These are phyloP conservation scores for Nakazawaea laoshanensis DNA, from an alignment of 805 yeast genomes.

Conservation along the genomic window DNA sequence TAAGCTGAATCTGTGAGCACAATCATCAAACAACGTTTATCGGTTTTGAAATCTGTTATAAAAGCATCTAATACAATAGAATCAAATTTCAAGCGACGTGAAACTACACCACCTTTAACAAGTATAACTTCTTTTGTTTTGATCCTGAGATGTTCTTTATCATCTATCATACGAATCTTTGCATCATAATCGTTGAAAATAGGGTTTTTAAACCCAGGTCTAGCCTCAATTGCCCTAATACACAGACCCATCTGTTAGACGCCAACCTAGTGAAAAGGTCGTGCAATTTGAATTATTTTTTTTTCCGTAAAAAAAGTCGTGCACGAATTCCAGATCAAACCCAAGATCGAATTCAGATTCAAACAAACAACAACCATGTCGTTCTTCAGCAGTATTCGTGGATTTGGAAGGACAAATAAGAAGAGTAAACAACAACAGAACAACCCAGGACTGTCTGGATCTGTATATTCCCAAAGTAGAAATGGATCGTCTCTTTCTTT, in stretches of 20 bases:
- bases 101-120: slow-evolving; percentile 39
- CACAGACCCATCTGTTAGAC: no score
- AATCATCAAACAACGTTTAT: slow-evolving; percentile 43
- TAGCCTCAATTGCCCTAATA: no score
- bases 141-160: slow-evolving; percentile 27
- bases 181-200: no score
- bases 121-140: slow-evolving; percentile 34
- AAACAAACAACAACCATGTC: slow-evolving; percentile 20
- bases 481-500: slow-evolving; percentile 40
- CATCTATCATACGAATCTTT: slow-evolving; percentile 17
- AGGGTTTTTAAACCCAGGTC: no score
- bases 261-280: no score
- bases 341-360: not conserved
- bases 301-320: not conserved
- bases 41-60: slow-evolving; percentile 40
- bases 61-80: slow-evolving; percentile 47
- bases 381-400: slow-evolving; percentile 35
- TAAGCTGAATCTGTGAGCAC: slow-evolving; percentile 53
- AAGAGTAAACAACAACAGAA: slow-evolving; percentile 19
- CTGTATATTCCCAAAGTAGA: slow-evolving; percentile 26
- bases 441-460: slow-evolving; percentile 16
- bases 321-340: not conserved
- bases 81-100: slow-evolving; percentile 40
- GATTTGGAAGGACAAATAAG: slow-evolving; percentile 45
- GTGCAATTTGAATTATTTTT: not conserved